Evolutionary conservation across 345 rosid genomes (phyloP), one percentile per base, ranked within the genome.

Genomic region (Firmiana major): DNA sequence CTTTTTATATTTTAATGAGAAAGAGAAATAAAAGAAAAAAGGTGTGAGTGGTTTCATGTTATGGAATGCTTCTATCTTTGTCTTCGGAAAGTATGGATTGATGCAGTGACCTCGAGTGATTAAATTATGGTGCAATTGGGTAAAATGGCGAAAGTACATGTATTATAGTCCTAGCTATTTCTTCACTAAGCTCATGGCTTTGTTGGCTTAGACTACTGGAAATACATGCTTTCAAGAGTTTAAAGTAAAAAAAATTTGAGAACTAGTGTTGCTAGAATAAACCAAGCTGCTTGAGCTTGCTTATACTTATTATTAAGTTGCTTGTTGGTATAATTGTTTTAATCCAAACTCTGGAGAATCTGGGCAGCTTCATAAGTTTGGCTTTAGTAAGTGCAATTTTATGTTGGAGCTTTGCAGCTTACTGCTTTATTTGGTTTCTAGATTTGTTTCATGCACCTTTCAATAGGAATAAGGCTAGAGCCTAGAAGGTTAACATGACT

Each of bases 351-450:
- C 57, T 69, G 21, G 42, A 48, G 74, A 48, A 3, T 8, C 58
- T 48, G 58, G 17, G 12, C 31, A 31, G 51, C 11, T 68, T 68
- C 36, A 69, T 22, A 48, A 48, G 40, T 24, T 69, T 24, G 38
- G 46, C 73, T 7, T 7, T 57, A 69, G 31, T 51, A 15, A 69
- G 74, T 7, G 17, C 58, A 48, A 49, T 48, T 26, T 48, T 48
- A 16, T 21, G 7, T 36, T 26, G 74, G 74, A 69, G 15, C 40
- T 46, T 24, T 4, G 40, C 48, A 36, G 48, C 28, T 65, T 65
- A n/a, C 70, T 65, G 49, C 70, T 38, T 65, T 65, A 38, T n/a
- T 65, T 40, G 28, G 70, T 13, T 65, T 26, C 70, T 40, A n/a
- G n/a, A 51, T 67, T 43, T 43, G 54, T 67, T 15, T 6, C 19